Percentiles rank a stretch among this genome's conserved stretches.
Evolutionary conservation across 306 rosid genomes (phyloP).

Genomic region (Cicer arietinum): DNA sequence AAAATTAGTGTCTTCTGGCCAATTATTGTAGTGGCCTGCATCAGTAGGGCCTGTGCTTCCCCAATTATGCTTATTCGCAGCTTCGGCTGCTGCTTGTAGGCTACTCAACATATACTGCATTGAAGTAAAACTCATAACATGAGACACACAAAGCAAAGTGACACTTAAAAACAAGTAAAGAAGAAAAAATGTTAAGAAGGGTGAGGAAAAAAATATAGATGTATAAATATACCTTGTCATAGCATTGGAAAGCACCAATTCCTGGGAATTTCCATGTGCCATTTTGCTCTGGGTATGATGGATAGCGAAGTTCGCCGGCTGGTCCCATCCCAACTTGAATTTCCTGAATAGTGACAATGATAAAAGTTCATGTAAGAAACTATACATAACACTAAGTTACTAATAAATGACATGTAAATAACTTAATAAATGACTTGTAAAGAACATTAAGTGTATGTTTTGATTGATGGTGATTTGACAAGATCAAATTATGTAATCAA

Average conservation of each 20-base stretch:
- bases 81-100: slow-evolving; percentile 81
- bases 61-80: slow-evolving; percentile 79
- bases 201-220: not conserved
- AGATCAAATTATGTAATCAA: not conserved
- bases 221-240: slow-evolving; percentile 74
- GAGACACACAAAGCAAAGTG: not conserved
- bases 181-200: not conserved
- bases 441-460: not conserved
- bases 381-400: not conserved
- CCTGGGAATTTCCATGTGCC: slow-evolving; percentile 97
- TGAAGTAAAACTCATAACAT: not conserved
- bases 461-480: not conserved
- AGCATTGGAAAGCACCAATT: slow-evolving; percentile 96
- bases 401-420: not conserved
- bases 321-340: slow-evolving; percentile 99
- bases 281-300: slow-evolving; percentile 91
- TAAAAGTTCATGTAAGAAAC: not conserved
- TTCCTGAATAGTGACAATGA: slow-evolving; percentile 61
- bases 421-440: too few species aligned
- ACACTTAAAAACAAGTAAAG: not conserved
- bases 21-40: slow-evolving; percentile 88
- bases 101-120: slow-evolving; percentile 87
- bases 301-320: slow-evolving; percentile 97
- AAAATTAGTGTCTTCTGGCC: slow-evolving; percentile 94
- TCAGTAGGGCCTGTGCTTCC: slow-evolving; percentile 98